Conservation (phyloP, 768 basidiomycete genomes). For the Phaeolepiota aurea region DNA sequence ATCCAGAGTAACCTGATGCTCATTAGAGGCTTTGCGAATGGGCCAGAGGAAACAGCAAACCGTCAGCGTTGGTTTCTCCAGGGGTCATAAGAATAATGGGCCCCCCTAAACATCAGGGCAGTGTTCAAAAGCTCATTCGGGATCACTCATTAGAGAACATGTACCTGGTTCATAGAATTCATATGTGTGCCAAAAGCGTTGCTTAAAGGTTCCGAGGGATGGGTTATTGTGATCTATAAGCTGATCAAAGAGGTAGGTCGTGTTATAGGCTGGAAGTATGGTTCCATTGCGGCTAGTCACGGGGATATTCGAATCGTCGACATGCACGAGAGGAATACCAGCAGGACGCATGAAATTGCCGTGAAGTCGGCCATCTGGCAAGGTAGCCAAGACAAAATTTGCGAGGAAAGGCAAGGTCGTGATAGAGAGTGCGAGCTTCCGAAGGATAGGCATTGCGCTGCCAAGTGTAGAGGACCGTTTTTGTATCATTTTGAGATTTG, state of each 20-base stretch:
- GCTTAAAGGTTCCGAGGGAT: conserved; percentile 66
- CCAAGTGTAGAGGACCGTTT: too few species aligned
- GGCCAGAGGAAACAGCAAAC: conserved; percentile 15
- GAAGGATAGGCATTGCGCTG: too few species aligned
- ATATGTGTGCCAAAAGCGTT: conserved; percentile 65
- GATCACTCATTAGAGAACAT: conserved; percentile 1
- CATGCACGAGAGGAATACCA: conserved; percentile 22
- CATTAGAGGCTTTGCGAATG: neutral
- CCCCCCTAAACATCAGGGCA: conserved; percentile 27
- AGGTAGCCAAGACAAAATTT: conserved; percentile 15
- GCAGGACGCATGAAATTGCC: conserved; percentile 33
- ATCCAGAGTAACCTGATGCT: conserved; percentile 31
- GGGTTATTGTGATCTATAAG: conserved; percentile 48
- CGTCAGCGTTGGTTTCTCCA: conserved; percentile 52
- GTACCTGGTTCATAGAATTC: conserved; percentile 53
- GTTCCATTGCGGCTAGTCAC: conserved; percentile 37
- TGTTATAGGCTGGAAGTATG: conserved; percentile 33
- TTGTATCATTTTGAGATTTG: too few species aligned
- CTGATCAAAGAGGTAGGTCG: conserved; percentile 48
- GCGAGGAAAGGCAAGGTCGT: conserved; percentile 12
- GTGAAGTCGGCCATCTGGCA: conserved; percentile 31
- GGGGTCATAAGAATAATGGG: conserved; percentile 61
- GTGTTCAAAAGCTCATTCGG: neutral
- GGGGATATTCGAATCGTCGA: conserved; percentile 18
- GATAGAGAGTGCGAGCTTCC: conserved; percentile 11